Evolutionary conservation across 768 basidiomycete species (phyloP), one percentile per base, ranked within the genome.

Genomic region (Pleurotus sapidus): DNA sequence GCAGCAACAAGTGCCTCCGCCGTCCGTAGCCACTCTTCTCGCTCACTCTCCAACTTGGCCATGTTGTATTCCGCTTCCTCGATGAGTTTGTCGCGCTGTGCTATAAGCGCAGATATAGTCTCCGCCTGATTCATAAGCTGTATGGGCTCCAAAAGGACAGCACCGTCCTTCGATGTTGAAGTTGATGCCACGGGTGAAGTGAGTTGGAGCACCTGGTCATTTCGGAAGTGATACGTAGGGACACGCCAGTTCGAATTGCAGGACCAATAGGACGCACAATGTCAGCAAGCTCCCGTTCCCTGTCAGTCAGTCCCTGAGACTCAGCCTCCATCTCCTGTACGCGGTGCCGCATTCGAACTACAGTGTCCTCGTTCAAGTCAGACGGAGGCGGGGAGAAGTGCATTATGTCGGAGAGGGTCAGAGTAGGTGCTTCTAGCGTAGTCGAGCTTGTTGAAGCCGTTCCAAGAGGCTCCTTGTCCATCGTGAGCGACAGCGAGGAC

Each of bases 1-100:
- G 80, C 81, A 2, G 74, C 65, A 56, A 88, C 74, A 37, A 91
- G 73, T 6, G 86, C 87, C 60, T 91, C 88, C 1, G 87, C 82
- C 61, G 79, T 83, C 56, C 89, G 74, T 4, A 77, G 79, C 86
- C 88, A 91, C 2, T 79, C 74, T 14, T 82, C 81, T 62, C 79
- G 77, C 67, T 91, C 88, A 1, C 81, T 77, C 30, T 81, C 71
- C 85, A 84, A 88, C 38, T 80, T 75, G 5, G 74, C 72, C n/a
- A 78, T 77, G 56, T 89, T 83, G 55, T 88, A 84, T 42, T 83
- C 77, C 5, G 76, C 71, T 40, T 82, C 79, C 18, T 67, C 69
- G 2, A 82, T 59, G 11, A 90, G 63, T 57, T 81, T 79, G 63
- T 89, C 82, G 11, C 86, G 79, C 62, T 91, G 88, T 8, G 69